Evolutionary conservation across 192 early-diverging fungal genomes (phyloP).

Genomic region (Pilaira anomala): DNA sequence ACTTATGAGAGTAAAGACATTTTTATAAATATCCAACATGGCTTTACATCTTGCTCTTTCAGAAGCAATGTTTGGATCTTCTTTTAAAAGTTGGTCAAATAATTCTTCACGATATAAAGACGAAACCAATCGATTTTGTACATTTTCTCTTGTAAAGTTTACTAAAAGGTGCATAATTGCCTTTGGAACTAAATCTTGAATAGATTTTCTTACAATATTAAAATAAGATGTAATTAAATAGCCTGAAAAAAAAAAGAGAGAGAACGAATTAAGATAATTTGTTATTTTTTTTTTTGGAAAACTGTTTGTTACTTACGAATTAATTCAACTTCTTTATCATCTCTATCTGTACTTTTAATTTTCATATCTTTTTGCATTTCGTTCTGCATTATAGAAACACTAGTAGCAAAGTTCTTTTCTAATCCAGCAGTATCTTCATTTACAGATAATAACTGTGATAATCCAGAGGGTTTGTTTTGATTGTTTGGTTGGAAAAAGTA

Average conservation of each 20-base stretch:
- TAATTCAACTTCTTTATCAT: conserved; percentile 71
- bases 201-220: conserved; percentile 68
- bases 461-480: conserved; percentile 8
- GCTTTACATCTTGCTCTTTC: conserved; percentile 70
- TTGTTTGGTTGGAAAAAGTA: conserved; percentile 40
- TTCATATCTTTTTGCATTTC: conserved; percentile 4
- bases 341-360: conserved; percentile 33
- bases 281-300: background rate
- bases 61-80: conserved; percentile 62
- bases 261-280: background rate
- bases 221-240: conserved; percentile 73
- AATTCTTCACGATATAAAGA: conserved; percentile 67
- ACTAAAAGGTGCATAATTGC: conserved; percentile 78
- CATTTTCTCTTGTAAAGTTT: conserved; percentile 62
- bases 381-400: background rate
- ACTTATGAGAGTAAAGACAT: conserved; percentile 64
- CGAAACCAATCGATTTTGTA: conserved; percentile 72
- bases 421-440: background rate
- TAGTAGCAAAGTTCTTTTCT: background rate
- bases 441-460: background rate
- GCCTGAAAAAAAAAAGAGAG: conserved; percentile 27
- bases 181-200: conserved; percentile 75
- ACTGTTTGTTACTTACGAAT: conserved; percentile 53
- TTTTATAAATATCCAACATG: conserved; percentile 74
- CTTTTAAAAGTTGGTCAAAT: conserved; percentile 62